Evolutionary conservation across 2,329 filamentous ascomycete genomes (phyloP), one percentile per base, ranked within the genome.

Genomic region (Verticillium nubilum): DNA sequence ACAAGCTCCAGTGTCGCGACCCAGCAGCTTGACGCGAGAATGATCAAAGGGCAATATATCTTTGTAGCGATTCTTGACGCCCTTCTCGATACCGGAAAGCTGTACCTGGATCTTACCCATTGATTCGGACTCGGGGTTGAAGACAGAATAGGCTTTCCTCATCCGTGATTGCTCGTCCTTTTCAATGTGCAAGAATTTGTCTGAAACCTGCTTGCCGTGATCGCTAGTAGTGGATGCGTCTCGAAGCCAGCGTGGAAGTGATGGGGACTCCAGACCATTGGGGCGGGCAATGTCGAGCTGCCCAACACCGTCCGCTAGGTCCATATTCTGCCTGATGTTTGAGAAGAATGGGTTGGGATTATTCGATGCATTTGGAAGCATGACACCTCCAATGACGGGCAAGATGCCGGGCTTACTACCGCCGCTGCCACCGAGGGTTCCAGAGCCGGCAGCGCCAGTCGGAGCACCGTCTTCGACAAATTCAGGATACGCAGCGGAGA

Each of bases 11-110:
- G 82, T 77, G 0, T 83, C 77, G 35, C 88, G 85, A 50, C 86
- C 85, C 64, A 90, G 82, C 54, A 99, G 75, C 65, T 86, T 92
- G 58, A 99, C 95, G 61, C 95, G 82, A 2, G 92, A 88, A 73
- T 99, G 95, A 69, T 98, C 94, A 70, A 96, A 99, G 0, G 95
- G 95, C 75, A 96, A 88, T 59, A 98, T 97, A 66, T 97, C 96
- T 77, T 97, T 98, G 78, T 99, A 99, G 9, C 95, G 86, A 67
- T 99, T 99, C 78, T 98, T 98, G 19, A 82, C 86, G 7, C 95
- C 95, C 72, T 97, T 95, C 69, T 99, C 95, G 29, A 99, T 90
- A 7, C 95, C 95, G 0, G 91, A 95, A 57, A 99, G 86, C 66
- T 91, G 89, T 7, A 96, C 84, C 65, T 60, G 64, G 17, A 60